These are phyloP conservation scores for Saccharum officinarum DNA, from an alignment of 176 grass and related monocot species.

Conservation along the genomic window DNA sequence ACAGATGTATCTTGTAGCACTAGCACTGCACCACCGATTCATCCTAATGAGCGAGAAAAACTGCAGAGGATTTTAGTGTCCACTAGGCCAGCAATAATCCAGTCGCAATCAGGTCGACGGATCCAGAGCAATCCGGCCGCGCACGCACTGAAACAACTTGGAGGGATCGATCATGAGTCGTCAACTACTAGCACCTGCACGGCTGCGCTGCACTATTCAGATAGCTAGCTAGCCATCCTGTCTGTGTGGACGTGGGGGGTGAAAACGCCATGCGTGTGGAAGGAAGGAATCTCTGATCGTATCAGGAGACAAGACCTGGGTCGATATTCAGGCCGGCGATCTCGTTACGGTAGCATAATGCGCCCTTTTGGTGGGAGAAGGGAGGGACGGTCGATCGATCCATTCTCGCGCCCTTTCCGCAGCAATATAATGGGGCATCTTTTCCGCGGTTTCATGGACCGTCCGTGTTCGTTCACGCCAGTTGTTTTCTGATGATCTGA, in stretches of 20 bases:
- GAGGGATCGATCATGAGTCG: not conserved
- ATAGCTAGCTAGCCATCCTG: not conserved
- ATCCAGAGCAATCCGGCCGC: not conserved
- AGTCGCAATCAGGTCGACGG: slow-evolving; percentile 24
- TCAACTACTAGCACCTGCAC: not conserved
- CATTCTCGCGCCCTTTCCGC: not conserved
- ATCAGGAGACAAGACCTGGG: slow-evolving; percentile 36
- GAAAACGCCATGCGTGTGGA: not conserved
- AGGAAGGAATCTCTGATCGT: slow-evolving; percentile 42
- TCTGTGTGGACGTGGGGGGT: not conserved
- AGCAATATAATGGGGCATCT: not conserved
- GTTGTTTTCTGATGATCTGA: not conserved
- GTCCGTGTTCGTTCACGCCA: not conserved
- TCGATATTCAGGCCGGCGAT: not conserved
- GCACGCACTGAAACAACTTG: not conserved
- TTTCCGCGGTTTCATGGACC: not conserved
- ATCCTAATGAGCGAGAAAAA: slow-evolving; percentile 15
- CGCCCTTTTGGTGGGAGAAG: not conserved
- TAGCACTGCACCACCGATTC: not conserved
- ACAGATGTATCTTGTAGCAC: not conserved
- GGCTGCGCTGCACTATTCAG: not conserved
- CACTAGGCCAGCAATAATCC: not conserved
- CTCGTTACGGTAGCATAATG: not conserved
- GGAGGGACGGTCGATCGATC: not conserved
- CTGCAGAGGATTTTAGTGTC: not conserved